Base-by-base conservation (phyloP, 1,284 basidiomycete species). In the Cryptococcus sp. region DNA sequence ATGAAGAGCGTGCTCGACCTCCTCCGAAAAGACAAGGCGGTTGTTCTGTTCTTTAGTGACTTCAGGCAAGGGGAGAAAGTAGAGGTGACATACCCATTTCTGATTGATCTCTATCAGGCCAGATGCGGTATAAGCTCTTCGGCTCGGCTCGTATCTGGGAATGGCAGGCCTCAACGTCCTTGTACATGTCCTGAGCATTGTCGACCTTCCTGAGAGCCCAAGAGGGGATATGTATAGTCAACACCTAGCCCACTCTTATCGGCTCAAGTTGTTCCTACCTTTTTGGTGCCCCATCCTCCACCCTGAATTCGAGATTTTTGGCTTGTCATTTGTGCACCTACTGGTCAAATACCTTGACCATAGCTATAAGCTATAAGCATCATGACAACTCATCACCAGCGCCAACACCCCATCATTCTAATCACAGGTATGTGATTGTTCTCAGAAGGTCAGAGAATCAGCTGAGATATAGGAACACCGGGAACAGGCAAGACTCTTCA, bases 401-500 rank as follows among this genome's bases (percentile, higher is more conserved):
- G 74, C 40, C 59, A 64, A 45, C 63, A 64, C 55, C 94, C 94
- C 36, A 86, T 92, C 59, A 91, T 98, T 66, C 78, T 98, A 59
- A 84, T 98, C 64, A 98, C 94, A 42, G 94, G 93, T 56, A 91
- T 28, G 28, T 28, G 28, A 28, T 28, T 4, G 4, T 11, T 4
- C 11, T 28, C 28, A 28, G 28, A 28, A n/a, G n/a, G n/a, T n/a
- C n/a, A n/a, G n/a, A n/a, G n/a, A n/a, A n/a, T 32, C 9, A 19
- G 16, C 31, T 43, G 11, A 16, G 37, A 54, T 7, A 14, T 34
- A 59, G 59, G 78, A 5, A 82, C 81, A 0, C 80, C 80, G 0
- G 81, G 80, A 1, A 81, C 80, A 11, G 83, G 83, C 56, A 99
- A 99, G 74, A 88, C 93, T 1, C 93, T 92, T 1, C 90, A 91